Evolutionary conservation across 2,329 filamentous ascomycete genomes (phyloP).

Genomic region (Chalaropsis ovoidea): DNA sequence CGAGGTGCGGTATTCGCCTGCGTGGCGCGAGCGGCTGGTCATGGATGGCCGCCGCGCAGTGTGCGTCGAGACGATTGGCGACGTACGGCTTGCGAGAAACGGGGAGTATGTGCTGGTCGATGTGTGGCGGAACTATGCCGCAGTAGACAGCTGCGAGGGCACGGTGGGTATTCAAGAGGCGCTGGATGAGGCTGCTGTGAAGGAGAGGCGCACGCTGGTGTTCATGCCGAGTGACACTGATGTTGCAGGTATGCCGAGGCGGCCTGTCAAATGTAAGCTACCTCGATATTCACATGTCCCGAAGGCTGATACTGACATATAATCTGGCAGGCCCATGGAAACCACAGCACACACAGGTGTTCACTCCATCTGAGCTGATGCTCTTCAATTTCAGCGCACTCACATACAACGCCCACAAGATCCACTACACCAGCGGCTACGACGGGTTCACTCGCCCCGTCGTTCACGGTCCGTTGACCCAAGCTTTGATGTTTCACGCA

Average conservation of each 20-base stretch:
- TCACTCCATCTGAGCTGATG: constrained; percentile 58
- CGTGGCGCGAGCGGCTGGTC: constrained; percentile 30
- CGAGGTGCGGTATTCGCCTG: constrained; percentile 45
- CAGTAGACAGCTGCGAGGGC: constrained; percentile 27
- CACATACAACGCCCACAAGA: constrained; percentile 83
- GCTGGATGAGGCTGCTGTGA: constrained; percentile 31
- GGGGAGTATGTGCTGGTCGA: constrained; percentile 41
- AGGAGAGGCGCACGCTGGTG: constrained; percentile 43
- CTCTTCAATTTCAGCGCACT: constrained; percentile 87
- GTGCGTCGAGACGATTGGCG: constrained; percentile 40
- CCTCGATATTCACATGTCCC: neutral
- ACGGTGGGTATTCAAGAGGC: constrained; percentile 22
- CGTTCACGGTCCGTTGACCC: constrained; percentile 76
- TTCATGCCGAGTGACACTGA: constrained; percentile 39
- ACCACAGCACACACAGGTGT: constrained; percentile 33
- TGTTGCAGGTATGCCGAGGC: constrained; percentile 24
- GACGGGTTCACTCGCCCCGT: constrained; percentile 69
- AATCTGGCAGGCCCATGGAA: constrained; percentile 14
- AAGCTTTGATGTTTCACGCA: constrained; percentile 59
- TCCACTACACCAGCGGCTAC: constrained; percentile 65
- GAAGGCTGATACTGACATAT: neutral
- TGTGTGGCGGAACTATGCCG: constrained; percentile 40
- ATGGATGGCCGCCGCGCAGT: constrained; percentile 35
- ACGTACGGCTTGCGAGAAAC: constrained; percentile 33
- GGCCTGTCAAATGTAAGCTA: constrained; percentile 30